Base-by-base conservation (phyloP, 2,329 filamentous ascomycete species). In the Fusarium sp. region DNA sequence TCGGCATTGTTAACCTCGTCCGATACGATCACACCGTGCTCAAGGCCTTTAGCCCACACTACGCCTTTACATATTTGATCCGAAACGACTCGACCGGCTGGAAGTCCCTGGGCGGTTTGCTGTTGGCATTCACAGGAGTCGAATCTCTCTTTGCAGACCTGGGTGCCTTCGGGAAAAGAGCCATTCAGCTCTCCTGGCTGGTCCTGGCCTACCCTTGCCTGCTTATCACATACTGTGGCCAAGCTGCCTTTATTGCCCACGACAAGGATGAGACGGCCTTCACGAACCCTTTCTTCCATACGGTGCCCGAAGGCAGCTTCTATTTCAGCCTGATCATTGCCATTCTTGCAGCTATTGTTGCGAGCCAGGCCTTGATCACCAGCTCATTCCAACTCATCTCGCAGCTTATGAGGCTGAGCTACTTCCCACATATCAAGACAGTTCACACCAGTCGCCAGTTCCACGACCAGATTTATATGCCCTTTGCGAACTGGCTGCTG, bases 141-240 rank as follows among this genome's bases (percentile, higher is more conserved):
- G 93, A 95, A 80, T 92, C 93, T 1, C 85, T 95, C 1, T 95
- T 95, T 78, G 93, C 93, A 5, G 93, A 95, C 76, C 85, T 95
- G 8, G 93, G 93, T 36, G 93, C 93, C 25, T 95, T 95, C 80
- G 90, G 88, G 80, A 87, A 89, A 76, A 85, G 88, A 47, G 92
- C 93, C 1, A 91, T 95, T 61, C 93, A 94, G 79, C 85, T 95
- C 18, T 92, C 89, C 50, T 95, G 93, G 93, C 84, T 95, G 5
- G 85, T 86, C 61, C 91, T 91, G 74, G 88, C 89, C 3, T 93
- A 91, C 70, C 94, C 94, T 0, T 94, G 92, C 77, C 85, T 88
- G 58, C 80, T 93, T 2, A 80, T 93, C 14, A 89, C 90, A 1
- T 94, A 95, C 77, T 89, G 89, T 66, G 93, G 93, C 0, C 93